Conservation (phyloP, 352 stramenopile species). For the Phytopythium ostracodes region DNA sequence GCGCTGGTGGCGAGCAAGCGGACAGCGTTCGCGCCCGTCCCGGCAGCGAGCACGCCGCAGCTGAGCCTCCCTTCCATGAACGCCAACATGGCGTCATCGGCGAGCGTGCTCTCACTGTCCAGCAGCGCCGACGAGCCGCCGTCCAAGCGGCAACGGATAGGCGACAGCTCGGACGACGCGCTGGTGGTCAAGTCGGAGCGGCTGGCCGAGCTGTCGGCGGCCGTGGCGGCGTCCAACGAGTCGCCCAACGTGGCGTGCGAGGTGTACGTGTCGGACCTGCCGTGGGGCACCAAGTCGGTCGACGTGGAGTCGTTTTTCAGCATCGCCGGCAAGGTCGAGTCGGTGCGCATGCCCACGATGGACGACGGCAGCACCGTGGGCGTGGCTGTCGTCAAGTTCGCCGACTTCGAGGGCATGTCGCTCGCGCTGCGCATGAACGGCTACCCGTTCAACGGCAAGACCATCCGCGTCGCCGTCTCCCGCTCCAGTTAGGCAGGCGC, state of each 20-base stretch:
- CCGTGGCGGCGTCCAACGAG: conserved; percentile 8
- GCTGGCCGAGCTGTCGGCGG: conserved; percentile 18
- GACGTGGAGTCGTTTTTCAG: conserved; percentile 68
- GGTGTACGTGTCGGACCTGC: conserved; percentile 65
- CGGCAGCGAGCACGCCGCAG: not conserved
- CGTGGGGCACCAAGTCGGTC: conserved; percentile 40
- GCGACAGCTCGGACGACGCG: conserved; percentile 11
- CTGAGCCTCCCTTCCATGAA: not conserved
- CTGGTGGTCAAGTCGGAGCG: conserved; percentile 51
- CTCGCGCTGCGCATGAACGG: conserved; percentile 59
- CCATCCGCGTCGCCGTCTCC: conserved; percentile 49
- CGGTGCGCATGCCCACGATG: conserved; percentile 68
- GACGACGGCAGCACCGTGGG: conserved; percentile 65
- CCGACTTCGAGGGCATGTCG: conserved; percentile 38
- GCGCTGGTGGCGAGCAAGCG: conserved; percentile 34
- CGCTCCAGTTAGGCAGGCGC: conserved; percentile 16
- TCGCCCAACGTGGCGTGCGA: conserved; percentile 24
- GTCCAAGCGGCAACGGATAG: conserved; percentile 31
- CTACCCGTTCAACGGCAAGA: conserved; percentile 66
- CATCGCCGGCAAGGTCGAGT: conserved; percentile 41
- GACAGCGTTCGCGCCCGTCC: conserved; percentile 10
- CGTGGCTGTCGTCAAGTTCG: conserved; percentile 60
- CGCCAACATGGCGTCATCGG: not conserved
- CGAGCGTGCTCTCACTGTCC: conserved; percentile 10
- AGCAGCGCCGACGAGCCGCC: conserved; percentile 15